phyloP scores from a whole-genome alignment of 768 basidiomycete genomes.

The Paxillus rubicundulus region DNA sequence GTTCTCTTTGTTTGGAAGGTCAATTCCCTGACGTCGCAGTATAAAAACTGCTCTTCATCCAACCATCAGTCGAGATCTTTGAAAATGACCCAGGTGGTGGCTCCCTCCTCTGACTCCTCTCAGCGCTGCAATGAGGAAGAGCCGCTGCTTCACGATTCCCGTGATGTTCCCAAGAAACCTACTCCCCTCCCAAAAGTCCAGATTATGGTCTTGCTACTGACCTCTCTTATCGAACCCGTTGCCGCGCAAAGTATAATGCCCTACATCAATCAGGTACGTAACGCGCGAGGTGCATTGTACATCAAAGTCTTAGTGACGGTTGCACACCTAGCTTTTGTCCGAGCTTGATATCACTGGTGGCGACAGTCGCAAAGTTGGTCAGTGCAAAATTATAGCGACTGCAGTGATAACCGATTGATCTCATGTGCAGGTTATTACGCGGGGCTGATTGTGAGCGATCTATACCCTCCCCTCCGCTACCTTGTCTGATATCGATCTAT shows the following conservation, averaged over 20 bases:
- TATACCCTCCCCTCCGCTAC: background rate
- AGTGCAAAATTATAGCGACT: slow-evolving; percentile 35
- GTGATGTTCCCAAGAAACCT: no score
- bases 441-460: slow-evolving; percentile 56
- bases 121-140: no score
- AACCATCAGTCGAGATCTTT: no score
- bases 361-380: slow-evolving; percentile 30
- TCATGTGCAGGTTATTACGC: slow-evolving; percentile 63
- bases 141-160: no score
- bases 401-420: background rate
- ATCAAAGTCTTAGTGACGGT: background rate
- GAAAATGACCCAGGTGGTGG: no score
- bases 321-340: slow-evolving; percentile 21
- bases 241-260: slow-evolving; percentile 45
- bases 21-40: no score
- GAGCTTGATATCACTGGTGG: slow-evolving; percentile 27
- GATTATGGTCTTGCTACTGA: slow-evolving; percentile 34
- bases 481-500: background rate
- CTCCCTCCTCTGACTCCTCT: no score
- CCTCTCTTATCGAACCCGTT: slow-evolving; percentile 35
- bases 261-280: slow-evolving; percentile 40
- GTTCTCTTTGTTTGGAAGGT: no score
- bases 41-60: no score
- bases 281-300: background rate
- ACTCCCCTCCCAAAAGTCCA: slow-evolving; percentile 40